Conservation (phyloP, 2,329 filamentous ascomycete species). For the Rhynchosporium secalis region DNA sequence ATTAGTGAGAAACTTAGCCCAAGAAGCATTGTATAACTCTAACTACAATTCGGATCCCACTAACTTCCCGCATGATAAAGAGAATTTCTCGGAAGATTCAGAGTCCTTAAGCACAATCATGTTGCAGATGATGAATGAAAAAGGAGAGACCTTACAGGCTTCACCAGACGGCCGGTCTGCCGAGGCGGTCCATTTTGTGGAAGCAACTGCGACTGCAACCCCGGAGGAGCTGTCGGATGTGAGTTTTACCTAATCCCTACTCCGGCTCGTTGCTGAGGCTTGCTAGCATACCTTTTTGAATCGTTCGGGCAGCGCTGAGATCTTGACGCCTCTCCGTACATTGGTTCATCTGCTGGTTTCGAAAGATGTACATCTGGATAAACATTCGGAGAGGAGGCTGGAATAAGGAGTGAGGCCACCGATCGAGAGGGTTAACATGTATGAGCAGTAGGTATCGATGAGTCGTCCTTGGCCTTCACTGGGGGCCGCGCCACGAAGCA, state of each 20-base stretch:
- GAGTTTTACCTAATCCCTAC: neutral
- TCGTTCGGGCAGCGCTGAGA: conserved; percentile 13
- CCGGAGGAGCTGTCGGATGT: neutral
- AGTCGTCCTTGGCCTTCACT: conserved; percentile 19
- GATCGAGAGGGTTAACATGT: neutral
- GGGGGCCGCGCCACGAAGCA: conserved; percentile 17
- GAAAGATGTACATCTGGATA: conserved; percentile 18
- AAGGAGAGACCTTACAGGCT: neutral
- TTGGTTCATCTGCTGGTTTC: conserved; percentile 16
- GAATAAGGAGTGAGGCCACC: conserved; percentile 4
- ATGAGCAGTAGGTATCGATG: conserved; percentile 19
- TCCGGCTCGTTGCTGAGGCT: conserved; percentile 16
- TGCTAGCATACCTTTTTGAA: conserved; percentile 19
- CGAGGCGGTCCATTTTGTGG: conserved; percentile 1
- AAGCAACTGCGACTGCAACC: neutral
- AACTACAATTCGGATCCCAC: neutral
- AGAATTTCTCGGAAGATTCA: neutral
- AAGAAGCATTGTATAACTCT: neutral
- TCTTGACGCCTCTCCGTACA: conserved; percentile 20
- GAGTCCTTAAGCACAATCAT: neutral
- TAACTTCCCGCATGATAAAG: neutral
- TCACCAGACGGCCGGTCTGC: neutral
- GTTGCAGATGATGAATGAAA: neutral
- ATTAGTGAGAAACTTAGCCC: neutral
- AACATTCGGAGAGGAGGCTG: conserved; percentile 15